Base-by-base conservation (phyloP, 805 yeast genomes). In the Tetrapisispora taiwanensis region DNA sequence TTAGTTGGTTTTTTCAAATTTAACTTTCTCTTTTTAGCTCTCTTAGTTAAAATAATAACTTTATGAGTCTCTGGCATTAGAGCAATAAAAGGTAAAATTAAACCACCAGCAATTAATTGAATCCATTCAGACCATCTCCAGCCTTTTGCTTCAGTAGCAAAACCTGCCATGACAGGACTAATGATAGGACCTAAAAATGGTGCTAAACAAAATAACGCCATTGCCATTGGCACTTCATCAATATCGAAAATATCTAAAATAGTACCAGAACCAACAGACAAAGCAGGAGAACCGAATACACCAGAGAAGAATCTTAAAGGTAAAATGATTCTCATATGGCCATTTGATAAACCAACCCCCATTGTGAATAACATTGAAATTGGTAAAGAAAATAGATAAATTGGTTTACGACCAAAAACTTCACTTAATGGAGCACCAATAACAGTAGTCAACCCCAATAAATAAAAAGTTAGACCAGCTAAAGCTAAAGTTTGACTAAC, bases 251-350 rank as follows among this genome's bases (percentile, higher is more conserved):
- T 63, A 64, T 87, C 95, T 44, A 80, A 68, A 48, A 87, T 76
- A 5, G 92, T 79, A 50, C 95, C 96, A 43, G 89, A 87, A 12
- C 87, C 90, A 51, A 84, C 77, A 9, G 95, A 81, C 65, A 87
- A 70, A 1, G 89, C 87, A 3, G 92, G 94, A 1, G 89, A 79
- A 1, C 92, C 86, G 40, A 81, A 72, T 26, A 81, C 70, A 0
- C 95, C 95, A 18, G 82, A 69, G 53, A 87, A 75, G 56, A 84
- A 83, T 53, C 95, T 67, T 37, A 84, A 68, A 5, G 87, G 79
- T 39, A 86, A 65, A 26, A 84, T 69, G 10, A 74, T 68, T 46
- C 76, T 69, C 51, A 84, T 79, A 51, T 81, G 59, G 15, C 65
- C 77, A 31, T 70, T 63, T 1, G 85, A 71, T 46, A 80, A 66